Base-by-base conservation (phyloP, 805 yeast genomes). In the Wickerhamomyces queroliae region DNA sequence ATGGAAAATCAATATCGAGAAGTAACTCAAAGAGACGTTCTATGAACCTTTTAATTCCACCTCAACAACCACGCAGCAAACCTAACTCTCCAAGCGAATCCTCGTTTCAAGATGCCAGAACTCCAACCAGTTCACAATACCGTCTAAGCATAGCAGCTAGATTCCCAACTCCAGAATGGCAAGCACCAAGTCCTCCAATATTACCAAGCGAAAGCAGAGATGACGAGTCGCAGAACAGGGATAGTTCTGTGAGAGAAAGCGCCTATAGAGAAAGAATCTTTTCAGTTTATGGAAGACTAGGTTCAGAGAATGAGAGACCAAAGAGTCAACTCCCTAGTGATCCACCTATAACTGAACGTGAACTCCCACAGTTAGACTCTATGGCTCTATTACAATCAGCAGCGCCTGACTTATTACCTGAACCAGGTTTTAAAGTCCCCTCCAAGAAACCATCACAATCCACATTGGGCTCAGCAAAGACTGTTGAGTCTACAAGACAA, bases 401-500 rank as follows among this genome's bases (percentile, higher is more conserved):
- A 28, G 28, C 12, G 5, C 9, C 16, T 11, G 33, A 21, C 7
- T 33, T 16, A 28, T n/a, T 16, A 4, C 10, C 21, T 19, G 20
- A 21, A 27, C 8, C 28, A 11, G 10, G 12, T 12, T 19, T 30
- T 3, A 22, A 22, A 20, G 26, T 8, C 13, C 35, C 37, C 6
- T 3, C 15, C 5, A 25, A 35, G 11, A 18, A 35, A 16, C 34
- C 38, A 17, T 27, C 33, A 18, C 33, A 42, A 11, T 17, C 44
- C 11, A 43, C 49, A 1, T 23, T 43, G 1, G 10, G 28, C 3
- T 40, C 40, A 7, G 44, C 51, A 3, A 42, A 39, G 22, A 43
- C 48, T 3, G 37, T 43, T 6, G 26, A 35, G 7, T 44, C 36
- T 6, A 38, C 43, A 1, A 35, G 48, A 15, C 43, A 42, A n/a